phyloP scores from a whole-genome alignment of 225 moss, liverwort and hornwort genomes.

The Neckera pumila region DNA sequence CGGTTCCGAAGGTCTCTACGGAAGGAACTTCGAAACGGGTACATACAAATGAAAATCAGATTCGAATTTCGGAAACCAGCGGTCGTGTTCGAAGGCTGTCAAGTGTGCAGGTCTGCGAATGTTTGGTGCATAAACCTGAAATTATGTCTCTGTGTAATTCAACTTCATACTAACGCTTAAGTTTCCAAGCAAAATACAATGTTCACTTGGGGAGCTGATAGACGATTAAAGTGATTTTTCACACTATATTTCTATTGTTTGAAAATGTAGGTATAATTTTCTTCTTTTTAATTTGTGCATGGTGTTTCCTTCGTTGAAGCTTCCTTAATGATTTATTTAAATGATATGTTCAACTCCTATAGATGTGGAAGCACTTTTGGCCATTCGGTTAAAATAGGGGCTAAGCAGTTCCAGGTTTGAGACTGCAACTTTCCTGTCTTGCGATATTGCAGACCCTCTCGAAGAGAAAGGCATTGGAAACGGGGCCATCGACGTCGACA shows the following conservation, averaged over 20 bases:
- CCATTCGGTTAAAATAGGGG: not conserved
- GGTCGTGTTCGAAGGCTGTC: not conserved
- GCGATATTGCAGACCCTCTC: not conserved
- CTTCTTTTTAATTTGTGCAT: not conserved
- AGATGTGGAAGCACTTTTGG: not conserved
- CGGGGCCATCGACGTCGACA: conserved; percentile 15
- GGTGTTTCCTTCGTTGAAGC: not conserved
- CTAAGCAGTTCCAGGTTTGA: not conserved
- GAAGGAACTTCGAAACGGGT: not conserved
- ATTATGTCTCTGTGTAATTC: not conserved
- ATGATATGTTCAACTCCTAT: not conserved
- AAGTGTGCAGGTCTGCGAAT: conserved; percentile 19
- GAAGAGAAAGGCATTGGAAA: conserved; percentile 25
- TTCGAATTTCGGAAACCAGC: not conserved
- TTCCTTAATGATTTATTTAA: not conserved
- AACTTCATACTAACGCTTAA: not conserved
- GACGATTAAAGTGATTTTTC: not conserved
- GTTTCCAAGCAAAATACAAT: not conserved
- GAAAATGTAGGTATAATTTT: not conserved
- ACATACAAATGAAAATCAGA: not conserved
- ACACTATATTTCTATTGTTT: not conserved
- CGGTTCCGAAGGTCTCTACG: not conserved
- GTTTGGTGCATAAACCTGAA: not conserved
- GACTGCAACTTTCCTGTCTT: not conserved
- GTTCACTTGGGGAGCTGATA: not conserved